Evolutionary conservation across 2,329 filamentous ascomycete genomes (phyloP), one percentile per base, ranked within the genome.

Genomic region (Nakataea oryzae): DNA sequence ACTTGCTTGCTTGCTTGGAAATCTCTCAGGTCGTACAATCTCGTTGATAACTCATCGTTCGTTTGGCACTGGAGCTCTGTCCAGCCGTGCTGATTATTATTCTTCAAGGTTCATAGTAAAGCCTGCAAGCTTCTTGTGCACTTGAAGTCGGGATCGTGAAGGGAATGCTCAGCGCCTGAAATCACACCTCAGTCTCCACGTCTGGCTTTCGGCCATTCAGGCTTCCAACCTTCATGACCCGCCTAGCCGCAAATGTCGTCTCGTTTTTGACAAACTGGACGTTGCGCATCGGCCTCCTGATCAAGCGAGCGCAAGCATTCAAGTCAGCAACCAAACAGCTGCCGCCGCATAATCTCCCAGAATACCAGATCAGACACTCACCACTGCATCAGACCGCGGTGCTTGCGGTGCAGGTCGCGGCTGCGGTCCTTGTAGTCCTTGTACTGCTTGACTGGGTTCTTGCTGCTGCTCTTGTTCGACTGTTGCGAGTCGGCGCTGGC

Each of bases 321-420:
- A 50, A 9, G 62, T 64, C 30, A 59, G 32, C 61, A 28, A 32
- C 32, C 34, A 50, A n/a, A 11, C 41, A n/a, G 1, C 21, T 9
- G n/a, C n/a, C n/a, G n/a, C n/a, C n/a, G n/a, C n/a, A n/a, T n/a
- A 50, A 27, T n/a, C 24, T 21, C 2, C 50, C 24, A 54, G 54
- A 14, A 24, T 50, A n/a, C 41, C 41, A 7, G 34, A n/a, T 14
- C 3, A 41, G 57, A 50, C 5, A 61, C 72, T 66, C 63, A 74
- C 92, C 93, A 97, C 74, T 97, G 93, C 91, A 97, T 96, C 71
- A 96, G 70, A 0, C 93, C 93, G 13, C 93, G 82, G 68, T 97
- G 92, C 75, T 93, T 91, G 0, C 93, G 84, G 72, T 93, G 88
- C 71, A 97, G 80, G 57, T 89, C 86, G 65, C 88, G 85, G 70